Percentiles rank a stretch among this genome's conserved stretches.
These are phyloP conservation scores for Fusarium camptoceras DNA, from an alignment of 2,329 filamentous ascomycete species.

Conservation along the genomic window DNA sequence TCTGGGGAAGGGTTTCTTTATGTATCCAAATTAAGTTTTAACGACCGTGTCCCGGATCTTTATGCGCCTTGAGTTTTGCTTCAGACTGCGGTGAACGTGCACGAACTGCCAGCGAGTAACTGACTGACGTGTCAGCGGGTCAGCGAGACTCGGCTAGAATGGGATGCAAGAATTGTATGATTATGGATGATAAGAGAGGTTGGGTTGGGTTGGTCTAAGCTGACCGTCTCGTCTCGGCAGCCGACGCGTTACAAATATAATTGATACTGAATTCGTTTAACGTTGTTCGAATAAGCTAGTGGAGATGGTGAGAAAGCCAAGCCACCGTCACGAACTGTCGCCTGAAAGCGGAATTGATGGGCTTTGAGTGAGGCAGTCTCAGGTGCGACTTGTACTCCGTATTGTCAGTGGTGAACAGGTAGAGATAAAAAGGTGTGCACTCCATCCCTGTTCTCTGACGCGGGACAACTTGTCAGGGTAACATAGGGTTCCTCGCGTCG, in stretches of 20 bases:
- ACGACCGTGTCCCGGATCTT: neutral
- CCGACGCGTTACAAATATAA: neutral
- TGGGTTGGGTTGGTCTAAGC: neutral
- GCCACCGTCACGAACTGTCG: neutral
- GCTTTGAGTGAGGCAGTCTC: neutral
- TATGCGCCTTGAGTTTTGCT: conserved; percentile 4
- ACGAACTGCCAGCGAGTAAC: neutral
- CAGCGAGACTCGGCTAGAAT: neutral
- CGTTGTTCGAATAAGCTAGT: conserved; percentile 3
- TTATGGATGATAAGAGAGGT: neutral
- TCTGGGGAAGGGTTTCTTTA: neutral
- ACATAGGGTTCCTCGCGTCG: neutral
- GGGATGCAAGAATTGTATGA: neutral
- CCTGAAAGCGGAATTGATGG: neutral
- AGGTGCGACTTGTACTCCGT: neutral
- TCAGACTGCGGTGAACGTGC: neutral
- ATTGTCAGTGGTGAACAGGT: neutral
- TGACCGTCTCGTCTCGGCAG: neutral
- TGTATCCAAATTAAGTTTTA: neutral
- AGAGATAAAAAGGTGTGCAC: neutral
- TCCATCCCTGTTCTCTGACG: neutral
- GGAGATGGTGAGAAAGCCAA: conserved; percentile 4
- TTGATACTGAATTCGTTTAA: neutral
- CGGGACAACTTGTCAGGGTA: neutral
- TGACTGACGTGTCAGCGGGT: conserved; percentile 7